phyloP scores from a whole-genome alignment of 2,329 filamentous ascomycete species.

The Orbilia blumenaviensis region DNA sequence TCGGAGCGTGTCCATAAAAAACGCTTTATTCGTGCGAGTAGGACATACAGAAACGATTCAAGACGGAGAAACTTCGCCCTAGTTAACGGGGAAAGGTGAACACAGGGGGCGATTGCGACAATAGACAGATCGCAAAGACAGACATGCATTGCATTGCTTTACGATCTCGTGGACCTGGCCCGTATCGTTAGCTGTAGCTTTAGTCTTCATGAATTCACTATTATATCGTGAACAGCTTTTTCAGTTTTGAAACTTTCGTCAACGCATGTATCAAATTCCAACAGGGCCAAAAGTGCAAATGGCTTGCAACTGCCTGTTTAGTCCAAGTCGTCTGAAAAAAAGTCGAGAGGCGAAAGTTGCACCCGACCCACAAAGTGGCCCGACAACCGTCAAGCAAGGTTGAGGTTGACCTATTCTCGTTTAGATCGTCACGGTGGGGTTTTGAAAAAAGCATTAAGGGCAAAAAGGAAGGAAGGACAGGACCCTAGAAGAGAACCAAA shows the following conservation, averaged over 20 bases:
- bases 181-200: not conserved
- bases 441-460: not conserved
- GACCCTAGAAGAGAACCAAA: not conserved
- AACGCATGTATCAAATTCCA: conserved; percentile 21
- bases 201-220: no score
- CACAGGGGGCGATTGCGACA: conserved; percentile 3
- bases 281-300: conserved; percentile 15
- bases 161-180: not conserved
- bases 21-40: not conserved
- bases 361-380: conserved; percentile 3
- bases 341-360: not conserved
- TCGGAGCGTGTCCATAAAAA: conserved; percentile 3
- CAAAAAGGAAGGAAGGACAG: not conserved
- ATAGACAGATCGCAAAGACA: not conserved
- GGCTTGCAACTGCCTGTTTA: conserved; percentile 5
- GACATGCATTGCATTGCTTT: conserved; percentile 15
- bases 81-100: conserved; percentile 3
- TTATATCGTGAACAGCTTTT: conserved; percentile 1
- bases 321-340: not conserved
- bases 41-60: not conserved
- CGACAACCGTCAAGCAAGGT: not conserved
- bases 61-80: not conserved
- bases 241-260: conserved; percentile 1
- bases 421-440: not conserved
- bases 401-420: not conserved